phyloP scores from a whole-genome alignment of 352 stramenopile species.

The Elongisporangium undulatum region DNA sequence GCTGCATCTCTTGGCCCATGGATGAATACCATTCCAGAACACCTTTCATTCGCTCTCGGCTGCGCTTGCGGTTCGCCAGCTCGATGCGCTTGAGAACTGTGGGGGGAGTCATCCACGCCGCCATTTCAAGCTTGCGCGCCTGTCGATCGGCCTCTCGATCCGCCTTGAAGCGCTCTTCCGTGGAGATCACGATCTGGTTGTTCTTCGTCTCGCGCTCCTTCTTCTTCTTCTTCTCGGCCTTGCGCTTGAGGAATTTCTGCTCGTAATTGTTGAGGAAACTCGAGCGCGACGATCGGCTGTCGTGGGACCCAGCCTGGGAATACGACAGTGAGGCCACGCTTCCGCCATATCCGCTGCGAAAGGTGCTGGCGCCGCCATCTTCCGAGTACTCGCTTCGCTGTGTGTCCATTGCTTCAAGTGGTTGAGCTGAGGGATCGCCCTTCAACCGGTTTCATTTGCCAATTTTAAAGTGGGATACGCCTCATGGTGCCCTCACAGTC shows the following conservation, averaged over 20 bases:
- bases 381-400: slow-evolving; percentile 42
- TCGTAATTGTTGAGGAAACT: slow-evolving; percentile 53
- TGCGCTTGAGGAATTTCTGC: slow-evolving; percentile 49
- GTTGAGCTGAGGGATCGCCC: background rate
- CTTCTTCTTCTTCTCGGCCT: slow-evolving; percentile 49
- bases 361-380: slow-evolving; percentile 13
- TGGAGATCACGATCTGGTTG: slow-evolving; percentile 36
- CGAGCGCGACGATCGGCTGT: slow-evolving; percentile 35
- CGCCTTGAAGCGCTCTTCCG: slow-evolving; percentile 36
- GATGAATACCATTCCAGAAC: slow-evolving; percentile 51
- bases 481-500: too few relatives aligned
- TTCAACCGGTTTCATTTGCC: background rate
- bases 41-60: slow-evolving; percentile 27
- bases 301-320: slow-evolving; percentile 24
- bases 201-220: slow-evolving; percentile 26
- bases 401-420: slow-evolving; percentile 13
- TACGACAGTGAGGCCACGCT: slow-evolving; percentile 34
- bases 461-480: background rate
- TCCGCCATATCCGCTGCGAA: slow-evolving; percentile 16
- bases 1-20: slow-evolving; percentile 27
- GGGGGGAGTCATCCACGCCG: slow-evolving; percentile 38
- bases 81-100: slow-evolving; percentile 31
- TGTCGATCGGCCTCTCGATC: slow-evolving; percentile 50
- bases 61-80: slow-evolving; percentile 27
- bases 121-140: slow-evolving; percentile 42